Conservation (phyloP, 1,139 yeast species). For the Lodderomyces metapsilosis region DNA sequence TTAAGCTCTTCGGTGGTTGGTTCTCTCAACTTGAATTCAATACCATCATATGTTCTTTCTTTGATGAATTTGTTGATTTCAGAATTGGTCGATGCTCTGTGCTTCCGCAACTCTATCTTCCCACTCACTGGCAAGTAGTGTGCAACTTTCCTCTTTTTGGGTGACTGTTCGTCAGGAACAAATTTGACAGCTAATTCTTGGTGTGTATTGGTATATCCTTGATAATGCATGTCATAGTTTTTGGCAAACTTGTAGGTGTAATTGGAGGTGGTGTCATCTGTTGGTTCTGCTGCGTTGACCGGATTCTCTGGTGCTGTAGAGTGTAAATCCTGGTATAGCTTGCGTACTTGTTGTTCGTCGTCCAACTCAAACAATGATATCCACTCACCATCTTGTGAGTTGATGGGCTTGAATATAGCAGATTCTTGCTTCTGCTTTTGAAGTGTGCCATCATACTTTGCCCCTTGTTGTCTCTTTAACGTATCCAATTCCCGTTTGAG, state of each 20-base stretch:
- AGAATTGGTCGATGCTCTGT: slow-evolving; percentile 57
- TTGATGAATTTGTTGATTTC: slow-evolving; percentile 51
- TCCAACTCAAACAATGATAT: slow-evolving; percentile 61
- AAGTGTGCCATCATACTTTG: slow-evolving; percentile 36
- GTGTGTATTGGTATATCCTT: slow-evolving; percentile 43
- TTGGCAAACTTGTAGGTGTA: slow-evolving; percentile 64
- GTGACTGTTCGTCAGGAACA: slow-evolving; percentile 51
- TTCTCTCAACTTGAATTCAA: slow-evolving; percentile 66
- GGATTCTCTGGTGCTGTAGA: slow-evolving; percentile 55
- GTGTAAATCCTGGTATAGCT: slow-evolving; percentile 44
- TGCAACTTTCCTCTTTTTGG: slow-evolving; percentile 55
- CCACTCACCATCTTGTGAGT: slow-evolving; percentile 71
- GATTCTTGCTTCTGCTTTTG: slow-evolving; percentile 51
- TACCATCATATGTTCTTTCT: slow-evolving; percentile 51
- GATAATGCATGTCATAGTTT: slow-evolving; percentile 77
- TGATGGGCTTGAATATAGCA: slow-evolving; percentile 73
- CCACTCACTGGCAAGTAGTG: slow-evolving; percentile 78
- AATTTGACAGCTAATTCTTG: slow-evolving; percentile 47
- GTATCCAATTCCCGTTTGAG: slow-evolving; percentile 38
- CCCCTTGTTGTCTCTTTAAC: slow-evolving; percentile 37
- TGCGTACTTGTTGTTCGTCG: slow-evolving; percentile 26
- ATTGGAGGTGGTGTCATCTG: slow-evolving; percentile 33
- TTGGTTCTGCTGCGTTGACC: slow-evolving; percentile 38
- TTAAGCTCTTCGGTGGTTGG: slow-evolving; percentile 70
- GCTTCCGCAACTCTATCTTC: slow-evolving; percentile 76